A percentile compares a stretch with the other conserved stretches of the same genome.
Evolutionary conservation across 257 asterid genomes (phyloP).

Genomic region (Solanum piurae): DNA sequence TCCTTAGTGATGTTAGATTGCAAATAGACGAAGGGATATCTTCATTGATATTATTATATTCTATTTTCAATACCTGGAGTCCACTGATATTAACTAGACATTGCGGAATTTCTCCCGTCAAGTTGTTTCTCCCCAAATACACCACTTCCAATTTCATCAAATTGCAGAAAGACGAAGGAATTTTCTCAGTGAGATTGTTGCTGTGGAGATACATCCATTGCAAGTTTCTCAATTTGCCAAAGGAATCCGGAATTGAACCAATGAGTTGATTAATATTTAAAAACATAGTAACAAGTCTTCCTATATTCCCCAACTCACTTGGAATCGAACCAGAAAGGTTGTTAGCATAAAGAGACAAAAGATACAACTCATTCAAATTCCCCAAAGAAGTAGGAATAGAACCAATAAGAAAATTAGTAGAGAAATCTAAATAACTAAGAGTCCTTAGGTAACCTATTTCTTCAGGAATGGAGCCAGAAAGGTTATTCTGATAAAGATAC

Average conservation of each 20-base stretch:
- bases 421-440: no score
- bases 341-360: not conserved
- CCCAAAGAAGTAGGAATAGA: not conserved
- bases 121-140: no score
- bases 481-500: not conserved
- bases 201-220: not conserved
- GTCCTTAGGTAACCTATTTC: no score
- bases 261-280: not conserved
- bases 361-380: not conserved
- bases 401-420: not conserved
- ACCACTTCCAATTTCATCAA: no score
- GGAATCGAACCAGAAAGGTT: not conserved
- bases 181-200: slow-evolving; percentile 1
- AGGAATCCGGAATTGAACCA: not conserved
- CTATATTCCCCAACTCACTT: not conserved
- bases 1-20: not conserved
- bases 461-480: not conserved
- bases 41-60: not conserved
- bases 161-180: not conserved
- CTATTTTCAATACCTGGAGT: not conserved
- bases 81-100: no score
- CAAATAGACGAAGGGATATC: not conserved
- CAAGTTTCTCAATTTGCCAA: slow-evolving; percentile 8
- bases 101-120: no score
- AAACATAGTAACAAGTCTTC: not conserved